Percentiles rank a stretch among this genome's conserved stretches.
These are phyloP conservation scores for Dactylellina parvicollis DNA, from an alignment of 2,329 filamentous ascomycete species.

Conservation along the genomic window DNA sequence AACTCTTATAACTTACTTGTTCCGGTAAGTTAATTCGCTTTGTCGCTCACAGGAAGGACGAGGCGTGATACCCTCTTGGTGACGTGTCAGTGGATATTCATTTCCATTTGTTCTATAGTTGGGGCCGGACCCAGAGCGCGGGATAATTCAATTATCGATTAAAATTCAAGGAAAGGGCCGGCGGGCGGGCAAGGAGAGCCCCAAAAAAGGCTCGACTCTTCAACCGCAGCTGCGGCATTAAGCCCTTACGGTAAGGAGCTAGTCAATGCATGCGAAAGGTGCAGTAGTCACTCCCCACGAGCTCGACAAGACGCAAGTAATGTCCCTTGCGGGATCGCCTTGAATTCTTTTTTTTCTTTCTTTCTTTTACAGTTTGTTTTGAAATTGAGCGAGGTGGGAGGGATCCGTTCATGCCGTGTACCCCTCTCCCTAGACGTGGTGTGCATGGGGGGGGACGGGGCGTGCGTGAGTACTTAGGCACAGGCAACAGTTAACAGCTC, in stretches of 20 bases:
- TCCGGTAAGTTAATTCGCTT: slow-evolving; percentile 40
- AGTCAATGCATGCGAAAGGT: slow-evolving; percentile 41
- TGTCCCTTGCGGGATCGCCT: slow-evolving; percentile 43
- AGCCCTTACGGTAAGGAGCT: slow-evolving; percentile 43
- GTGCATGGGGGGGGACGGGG: slow-evolving; percentile 34
- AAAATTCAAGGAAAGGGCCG: slow-evolving; percentile 7
- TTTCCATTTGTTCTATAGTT: slow-evolving; percentile 51
- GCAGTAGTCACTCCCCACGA: slow-evolving; percentile 52
- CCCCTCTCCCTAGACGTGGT: slow-evolving; percentile 41
- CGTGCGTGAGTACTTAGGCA: slow-evolving; percentile 20
- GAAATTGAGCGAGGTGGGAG: slow-evolving; percentile 43
- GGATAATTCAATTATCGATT: slow-evolving; percentile 39
- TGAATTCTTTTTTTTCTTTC: background rate
- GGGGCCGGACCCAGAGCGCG: slow-evolving; percentile 41
- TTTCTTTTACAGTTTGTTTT: slow-evolving; percentile 30
- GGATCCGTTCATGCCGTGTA: slow-evolving; percentile 49
- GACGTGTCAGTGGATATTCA: slow-evolving; percentile 55
- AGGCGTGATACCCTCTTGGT: slow-evolving; percentile 54
- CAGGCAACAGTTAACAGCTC: slow-evolving; percentile 34
- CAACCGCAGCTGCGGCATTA: slow-evolving; percentile 52
- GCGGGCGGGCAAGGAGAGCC: background rate
- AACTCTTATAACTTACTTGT: slow-evolving; percentile 40
- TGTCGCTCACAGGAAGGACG: slow-evolving; percentile 38
- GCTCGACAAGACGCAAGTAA: slow-evolving; percentile 45
- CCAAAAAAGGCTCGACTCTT: slow-evolving; percentile 45